Evolutionary conservation across 768 basidiomycete species (phyloP).

Genomic region (Boletales sp.): DNA sequence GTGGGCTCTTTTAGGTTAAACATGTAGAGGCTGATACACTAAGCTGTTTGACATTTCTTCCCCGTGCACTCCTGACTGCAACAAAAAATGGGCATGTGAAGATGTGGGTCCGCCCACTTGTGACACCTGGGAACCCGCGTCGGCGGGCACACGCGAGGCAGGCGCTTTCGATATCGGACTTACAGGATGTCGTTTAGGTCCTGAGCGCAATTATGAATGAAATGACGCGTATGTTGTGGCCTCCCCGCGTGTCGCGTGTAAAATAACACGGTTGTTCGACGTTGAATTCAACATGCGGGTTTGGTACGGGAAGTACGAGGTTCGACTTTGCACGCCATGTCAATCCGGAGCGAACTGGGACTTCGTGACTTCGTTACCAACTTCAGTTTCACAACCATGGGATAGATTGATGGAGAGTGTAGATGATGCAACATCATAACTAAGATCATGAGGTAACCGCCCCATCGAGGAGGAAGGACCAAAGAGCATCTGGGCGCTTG

Average conservation of each 20-base stretch:
- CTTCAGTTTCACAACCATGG: too few species aligned
- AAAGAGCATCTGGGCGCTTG: slow-evolving; percentile 71
- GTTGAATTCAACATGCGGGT: too few species aligned
- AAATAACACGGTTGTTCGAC: too few species aligned
- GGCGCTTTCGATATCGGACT: slow-evolving; percentile 28
- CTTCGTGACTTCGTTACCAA: too few species aligned
- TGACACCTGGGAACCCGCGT: slow-evolving; percentile 27
- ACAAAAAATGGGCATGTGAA: slow-evolving; percentile 75
- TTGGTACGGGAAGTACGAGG: too few species aligned
- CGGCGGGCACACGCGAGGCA: slow-evolving; percentile 30
- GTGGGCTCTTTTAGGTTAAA: slow-evolving; percentile 54
- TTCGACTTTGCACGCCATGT: too few species aligned
- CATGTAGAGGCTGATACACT: slow-evolving; percentile 78
- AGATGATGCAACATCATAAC: neutral
- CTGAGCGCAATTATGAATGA: neutral
- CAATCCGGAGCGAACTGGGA: too few species aligned
- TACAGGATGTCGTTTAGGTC: slow-evolving; percentile 24
- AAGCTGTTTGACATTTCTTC: slow-evolving; percentile 71
- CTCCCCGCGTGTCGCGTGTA: too few species aligned
- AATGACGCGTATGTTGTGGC: slow-evolving; percentile 14
- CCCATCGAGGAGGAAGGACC: slow-evolving; percentile 71
- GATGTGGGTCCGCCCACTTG: slow-evolving; percentile 80
- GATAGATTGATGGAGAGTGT: too few species aligned
- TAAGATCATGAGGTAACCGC: neutral
- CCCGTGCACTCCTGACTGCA: slow-evolving; percentile 73